Percentiles rank a stretch among this genome's conserved stretches.
These are phyloP conservation scores for Batrachochytrium dendrobatidis DNA, from an alignment of 371 early-diverging fungal species.

Conservation along the genomic window DNA sequence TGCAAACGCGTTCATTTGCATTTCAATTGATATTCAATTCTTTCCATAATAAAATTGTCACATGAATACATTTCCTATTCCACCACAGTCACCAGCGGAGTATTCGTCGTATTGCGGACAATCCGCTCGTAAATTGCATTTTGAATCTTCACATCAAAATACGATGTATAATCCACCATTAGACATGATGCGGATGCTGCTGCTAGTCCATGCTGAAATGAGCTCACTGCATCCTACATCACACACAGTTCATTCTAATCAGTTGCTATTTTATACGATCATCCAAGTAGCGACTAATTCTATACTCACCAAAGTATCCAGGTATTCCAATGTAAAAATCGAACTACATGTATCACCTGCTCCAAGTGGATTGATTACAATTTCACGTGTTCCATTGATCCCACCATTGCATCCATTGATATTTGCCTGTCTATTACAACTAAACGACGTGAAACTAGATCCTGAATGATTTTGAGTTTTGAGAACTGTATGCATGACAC, in stretches of 20 bases:
- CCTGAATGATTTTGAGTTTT: neutral
- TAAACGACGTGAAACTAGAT: neutral
- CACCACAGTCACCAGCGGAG: too few species aligned
- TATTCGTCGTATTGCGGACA: too few species aligned
- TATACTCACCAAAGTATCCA: too few species aligned
- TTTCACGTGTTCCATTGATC: slow-evolving; percentile 1
- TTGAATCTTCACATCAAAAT: slow-evolving; percentile 25
- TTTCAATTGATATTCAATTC: too few species aligned
- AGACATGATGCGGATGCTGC: slow-evolving; percentile 45
- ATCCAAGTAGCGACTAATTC: slow-evolving; percentile 4
- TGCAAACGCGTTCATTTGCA: too few species aligned
- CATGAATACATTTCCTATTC: too few species aligned
- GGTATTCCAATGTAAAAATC: slow-evolving; percentile 30
- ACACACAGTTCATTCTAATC: slow-evolving; percentile 8
- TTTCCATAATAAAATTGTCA: too few species aligned
- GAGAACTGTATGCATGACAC: neutral
- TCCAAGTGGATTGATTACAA: slow-evolving; percentile 41
- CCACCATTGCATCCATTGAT: neutral
- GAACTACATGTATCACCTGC: slow-evolving; percentile 47
- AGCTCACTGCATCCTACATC: slow-evolving; percentile 14
- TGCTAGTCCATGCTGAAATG: slow-evolving; percentile 40
- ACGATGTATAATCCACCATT: slow-evolving; percentile 31
- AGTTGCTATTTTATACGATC: slow-evolving; percentile 1
- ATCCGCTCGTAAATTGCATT: neutral
- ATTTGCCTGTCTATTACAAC: neutral